phyloP scores from a whole-genome alignment of 768 basidiomycete genomes.

The Polyporus arcularius region DNA sequence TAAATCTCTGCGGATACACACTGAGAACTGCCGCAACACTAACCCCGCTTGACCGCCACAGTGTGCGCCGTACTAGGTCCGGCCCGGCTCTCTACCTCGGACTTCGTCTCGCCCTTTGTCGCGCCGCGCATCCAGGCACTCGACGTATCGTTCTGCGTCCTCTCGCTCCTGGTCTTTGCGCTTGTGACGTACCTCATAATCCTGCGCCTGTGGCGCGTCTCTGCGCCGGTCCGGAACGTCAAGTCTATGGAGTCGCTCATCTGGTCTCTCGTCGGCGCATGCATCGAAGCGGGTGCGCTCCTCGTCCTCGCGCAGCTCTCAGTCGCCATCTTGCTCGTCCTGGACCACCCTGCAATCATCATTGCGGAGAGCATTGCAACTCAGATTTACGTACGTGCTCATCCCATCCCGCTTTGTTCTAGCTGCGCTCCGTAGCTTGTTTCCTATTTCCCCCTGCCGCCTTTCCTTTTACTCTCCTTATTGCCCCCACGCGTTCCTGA shows the following conservation, averaged over 20 bases:
- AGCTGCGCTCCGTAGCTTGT: background rate
- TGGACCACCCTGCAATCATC: conserved; percentile 5
- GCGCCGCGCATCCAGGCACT: conserved; percentile 6
- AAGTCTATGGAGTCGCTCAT: conserved; percentile 4
- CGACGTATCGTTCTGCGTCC: conserved; percentile 7
- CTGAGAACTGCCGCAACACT: background rate
- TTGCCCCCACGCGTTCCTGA: no score
- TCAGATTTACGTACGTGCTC: conserved; percentile 14
- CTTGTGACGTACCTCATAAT: conserved; percentile 9
- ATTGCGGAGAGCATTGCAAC: conserved; percentile 10
- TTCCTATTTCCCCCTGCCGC: no score
- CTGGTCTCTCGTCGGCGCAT: background rate
- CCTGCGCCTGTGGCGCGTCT: conserved; percentile 8
- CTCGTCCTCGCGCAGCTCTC: conserved; percentile 4
- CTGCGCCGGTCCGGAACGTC: conserved; percentile 1
- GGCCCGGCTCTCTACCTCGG: background rate
- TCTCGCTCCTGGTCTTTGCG: conserved; percentile 6
- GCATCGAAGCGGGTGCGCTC: conserved; percentile 13
- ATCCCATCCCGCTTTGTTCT: background rate
- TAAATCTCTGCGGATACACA: background rate
- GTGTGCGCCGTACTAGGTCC: conserved; percentile 9
- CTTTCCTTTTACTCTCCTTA: no score
- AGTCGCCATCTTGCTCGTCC: conserved; percentile 5
- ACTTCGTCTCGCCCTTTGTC: conserved; percentile 14
- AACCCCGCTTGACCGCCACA: background rate